Evolutionary conservation across 495 filamentous ascomycete species (phyloP), one percentile per base, ranked within the genome.

Genomic region (Neurospora terricola): DNA sequence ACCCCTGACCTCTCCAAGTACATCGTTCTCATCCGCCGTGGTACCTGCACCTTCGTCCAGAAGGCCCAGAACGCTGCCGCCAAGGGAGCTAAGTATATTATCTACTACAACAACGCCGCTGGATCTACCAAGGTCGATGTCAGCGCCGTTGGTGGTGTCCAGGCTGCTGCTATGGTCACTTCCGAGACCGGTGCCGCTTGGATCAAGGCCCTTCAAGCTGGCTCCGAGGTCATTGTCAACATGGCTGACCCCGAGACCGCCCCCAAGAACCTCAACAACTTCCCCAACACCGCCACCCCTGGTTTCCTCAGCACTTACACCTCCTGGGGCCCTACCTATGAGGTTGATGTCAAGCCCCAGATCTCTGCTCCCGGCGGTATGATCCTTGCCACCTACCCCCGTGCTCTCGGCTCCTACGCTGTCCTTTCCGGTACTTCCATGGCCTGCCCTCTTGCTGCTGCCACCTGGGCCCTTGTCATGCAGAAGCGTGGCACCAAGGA

Each of bases 371-470:
- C 86, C 1, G 88, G 88, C 62, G 88, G 88, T 21, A 81, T 82
- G 70, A 89, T 90, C 74, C 77, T 89, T 70, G 86, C 88, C 36
- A 89, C 88, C 4, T 89, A 82, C 71, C 88, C 87, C 12, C 76
- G 85, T 0, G 80, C 82, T 14, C 75, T 83, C 18, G 88, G 88
- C 38, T 80, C 83, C 3, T 88, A 89, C 71, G 86, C 82, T 23
- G 82, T 89, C 23, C 80, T 88, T 5, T 86, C 84, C 21, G 88
- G 88, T 42, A 90, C 88, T 1, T 89, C 88, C 34, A 90, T 90
- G 88, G 83, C 88, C 23, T 87, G 87, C 76, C 88, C 88, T 4
- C 80, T 87, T 43, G 83, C 85, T 8, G 88, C 88, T 8, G 87
- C 83, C 38, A 80, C 86, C 73, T 85, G 85, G 72, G 88, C 88